Base-by-base conservation (phyloP, 1,139 yeast genomes). In the Pneumocystis wakefieldiae region DNA sequence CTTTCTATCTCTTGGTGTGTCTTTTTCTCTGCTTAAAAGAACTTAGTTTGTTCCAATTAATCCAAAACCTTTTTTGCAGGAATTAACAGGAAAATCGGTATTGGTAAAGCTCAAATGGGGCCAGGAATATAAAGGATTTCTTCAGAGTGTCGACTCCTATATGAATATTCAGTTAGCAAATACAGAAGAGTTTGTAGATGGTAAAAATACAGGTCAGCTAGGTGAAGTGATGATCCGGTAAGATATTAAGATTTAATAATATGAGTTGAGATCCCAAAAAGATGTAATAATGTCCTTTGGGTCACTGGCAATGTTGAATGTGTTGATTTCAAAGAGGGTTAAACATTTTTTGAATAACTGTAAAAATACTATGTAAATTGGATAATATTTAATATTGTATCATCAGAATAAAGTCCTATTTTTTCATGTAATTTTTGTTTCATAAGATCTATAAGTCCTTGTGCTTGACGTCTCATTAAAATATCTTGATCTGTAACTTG, bases 101-200 rank as follows among this genome's bases (percentile, higher is more conserved):
- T 76, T 85, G n/a, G 95, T 92, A n/a, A 82, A 92, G 64, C 80
- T 92, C 67, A 92, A 92, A 74, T 94, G 96, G 87, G 92, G 55
- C 10, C 55, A 59, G 65, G 95, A 90, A 72, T 92, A 92, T 75
- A 80, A 77, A 66, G 98, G 98, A 0, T 80, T 74, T n/a, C 79
- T 92, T 61, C 76, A 84, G 17, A 84, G 96, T 0, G 86, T 89
- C 37, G 99, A 92, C 73, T 88, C 89, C 69, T 94, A 92, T 75
- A 92, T 94, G 92, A 94, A 92, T 71, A 70, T 92, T 55, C 91
- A 89, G 71, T 76, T 92, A 57, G 84, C 81, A 57, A 81, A 84
- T 42, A 85, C 95, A 1, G 81, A 77, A 63, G 96, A 90, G 73
- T 76, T 78, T 61, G 77, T 83, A 10, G 77, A 76, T 60, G 84